A percentile compares a stretch with the other conserved stretches of the same genome.
phyloP scores from a whole-genome alignment of 2,329 filamentous ascomycete species.

The Pestalotiopsis sp. region DNA sequence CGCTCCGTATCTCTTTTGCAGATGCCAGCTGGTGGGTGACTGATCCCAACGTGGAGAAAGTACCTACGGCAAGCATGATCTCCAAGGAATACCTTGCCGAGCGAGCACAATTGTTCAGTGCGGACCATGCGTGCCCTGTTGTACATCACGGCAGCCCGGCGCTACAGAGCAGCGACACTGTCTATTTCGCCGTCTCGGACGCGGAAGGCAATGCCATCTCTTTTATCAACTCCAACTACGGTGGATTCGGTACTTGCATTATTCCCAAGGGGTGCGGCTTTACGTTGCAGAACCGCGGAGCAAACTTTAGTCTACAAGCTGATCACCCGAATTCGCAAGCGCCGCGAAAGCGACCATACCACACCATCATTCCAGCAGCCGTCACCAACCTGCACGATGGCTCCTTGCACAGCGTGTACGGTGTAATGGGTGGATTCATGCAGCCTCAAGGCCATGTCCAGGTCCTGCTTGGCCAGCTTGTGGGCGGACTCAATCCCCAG shows the following conservation, averaged over 20 bases:
- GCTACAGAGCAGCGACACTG: constrained; percentile 84
- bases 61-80: constrained; percentile 73
- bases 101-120: constrained; percentile 62
- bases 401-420: constrained; percentile 82
- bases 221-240: constrained; percentile 96
- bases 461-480: constrained; percentile 85
- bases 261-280: constrained; percentile 87
- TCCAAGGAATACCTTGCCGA: constrained; percentile 74
- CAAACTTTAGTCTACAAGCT: constrained; percentile 75
- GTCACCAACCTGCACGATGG: constrained; percentile 77
- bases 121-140: constrained; percentile 61
- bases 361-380: constrained; percentile 95
- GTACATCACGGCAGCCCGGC: constrained; percentile 77
- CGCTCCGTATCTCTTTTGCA: constrained; percentile 85
- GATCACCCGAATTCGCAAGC: constrained; percentile 80
- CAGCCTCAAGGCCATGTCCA: constrained; percentile 97
- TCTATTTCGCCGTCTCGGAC: constrained; percentile 90
- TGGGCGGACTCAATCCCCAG: constrained; percentile 82
- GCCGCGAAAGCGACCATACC: constrained; percentile 87
- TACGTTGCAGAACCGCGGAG: constrained; percentile 89
- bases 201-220: constrained; percentile 84
- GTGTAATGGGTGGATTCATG: constrained; percentile 99
- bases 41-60: constrained; percentile 73
- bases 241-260: constrained; percentile 84
- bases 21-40: constrained; percentile 90